phyloP scores from a whole-genome alignment of 2,329 filamentous ascomycete species.

The Epichloe glyceriae region DNA sequence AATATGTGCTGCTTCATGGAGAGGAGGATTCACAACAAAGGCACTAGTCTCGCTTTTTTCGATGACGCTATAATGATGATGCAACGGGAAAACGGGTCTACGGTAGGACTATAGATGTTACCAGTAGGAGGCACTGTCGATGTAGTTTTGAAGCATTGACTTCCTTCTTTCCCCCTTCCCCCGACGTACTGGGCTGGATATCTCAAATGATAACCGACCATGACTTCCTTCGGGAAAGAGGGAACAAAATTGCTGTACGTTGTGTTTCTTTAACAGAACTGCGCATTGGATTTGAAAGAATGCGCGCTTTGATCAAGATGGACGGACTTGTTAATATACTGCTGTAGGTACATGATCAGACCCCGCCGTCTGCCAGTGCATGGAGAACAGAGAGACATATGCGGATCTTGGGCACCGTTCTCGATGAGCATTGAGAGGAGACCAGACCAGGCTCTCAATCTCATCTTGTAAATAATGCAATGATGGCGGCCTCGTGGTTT shows the following conservation, averaged over 20 bases:
- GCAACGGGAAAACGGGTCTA: neutral
- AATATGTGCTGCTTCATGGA: constrained; percentile 78
- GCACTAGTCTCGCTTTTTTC: neutral
- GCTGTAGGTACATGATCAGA: neutral
- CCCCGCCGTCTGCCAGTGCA: neutral
- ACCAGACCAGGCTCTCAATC: neutral
- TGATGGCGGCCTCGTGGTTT: neutral
- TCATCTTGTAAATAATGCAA: neutral
- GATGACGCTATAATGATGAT: neutral
- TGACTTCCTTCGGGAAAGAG: neutral
- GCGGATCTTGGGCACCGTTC: neutral
- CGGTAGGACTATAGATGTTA: neutral
- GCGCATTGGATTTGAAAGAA: neutral
- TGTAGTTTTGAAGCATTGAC: neutral
- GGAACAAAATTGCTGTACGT: neutral
- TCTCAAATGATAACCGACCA: constrained; percentile 2
- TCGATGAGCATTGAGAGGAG: neutral
- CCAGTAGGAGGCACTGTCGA: constrained; percentile 2
- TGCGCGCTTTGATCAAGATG: neutral
- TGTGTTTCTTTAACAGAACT: neutral
- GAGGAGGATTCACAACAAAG: constrained; percentile 38
- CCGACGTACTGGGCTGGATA: constrained; percentile 1
- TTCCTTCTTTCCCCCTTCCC: neutral
- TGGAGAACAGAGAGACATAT: neutral
- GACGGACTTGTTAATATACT: constrained; percentile 1